Evolutionary conservation across 148 eudicot genomes (phyloP).

Genomic region (Euryodendron excelsum): DNA sequence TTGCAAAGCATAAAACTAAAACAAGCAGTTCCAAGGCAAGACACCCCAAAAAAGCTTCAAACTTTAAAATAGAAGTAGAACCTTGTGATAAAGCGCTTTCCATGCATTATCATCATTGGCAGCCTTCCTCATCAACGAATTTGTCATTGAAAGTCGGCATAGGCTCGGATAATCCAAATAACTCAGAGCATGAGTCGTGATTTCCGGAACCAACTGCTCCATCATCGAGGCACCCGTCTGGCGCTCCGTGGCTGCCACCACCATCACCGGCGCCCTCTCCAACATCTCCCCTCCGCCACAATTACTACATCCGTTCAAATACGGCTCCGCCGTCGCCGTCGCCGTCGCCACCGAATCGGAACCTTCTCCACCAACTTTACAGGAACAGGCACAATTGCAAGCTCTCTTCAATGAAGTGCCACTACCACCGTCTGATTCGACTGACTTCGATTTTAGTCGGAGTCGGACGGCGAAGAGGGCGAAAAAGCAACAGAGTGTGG

Average conservation of each 20-base stretch:
- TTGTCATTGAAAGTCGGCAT: conserved; percentile 88
- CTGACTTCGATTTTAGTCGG: conserved; percentile 22
- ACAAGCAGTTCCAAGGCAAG: not conserved
- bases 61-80: conserved; percentile 16
- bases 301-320: conserved; percentile 16
- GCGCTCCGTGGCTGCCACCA: conserved; percentile 33
- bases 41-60: not conserved
- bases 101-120: conserved; percentile 98
- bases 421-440: conserved; percentile 14
- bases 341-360: conserved; percentile 23
- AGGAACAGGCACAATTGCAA: conserved; percentile 22
- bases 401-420: not conserved
- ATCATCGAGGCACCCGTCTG: conserved; percentile 88
- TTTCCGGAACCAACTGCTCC: conserved; percentile 96
- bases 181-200: conserved; percentile 84
- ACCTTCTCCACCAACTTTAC: conserved; percentile 39
- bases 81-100: conserved; percentile 96
- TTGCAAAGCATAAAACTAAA: not conserved
- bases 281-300: conserved; percentile 35
- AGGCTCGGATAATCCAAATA: conserved; percentile 91
- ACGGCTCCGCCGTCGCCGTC: conserved; percentile 20
- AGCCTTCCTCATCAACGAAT: conserved; percentile 85
- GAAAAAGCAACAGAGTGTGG: conserved; percentile 38
- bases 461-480: conserved; percentile 40
- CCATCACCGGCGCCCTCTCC: conserved; percentile 32